Conservation (phyloP, 306 rosid genomes). For the Cicer cuneatum region DNA sequence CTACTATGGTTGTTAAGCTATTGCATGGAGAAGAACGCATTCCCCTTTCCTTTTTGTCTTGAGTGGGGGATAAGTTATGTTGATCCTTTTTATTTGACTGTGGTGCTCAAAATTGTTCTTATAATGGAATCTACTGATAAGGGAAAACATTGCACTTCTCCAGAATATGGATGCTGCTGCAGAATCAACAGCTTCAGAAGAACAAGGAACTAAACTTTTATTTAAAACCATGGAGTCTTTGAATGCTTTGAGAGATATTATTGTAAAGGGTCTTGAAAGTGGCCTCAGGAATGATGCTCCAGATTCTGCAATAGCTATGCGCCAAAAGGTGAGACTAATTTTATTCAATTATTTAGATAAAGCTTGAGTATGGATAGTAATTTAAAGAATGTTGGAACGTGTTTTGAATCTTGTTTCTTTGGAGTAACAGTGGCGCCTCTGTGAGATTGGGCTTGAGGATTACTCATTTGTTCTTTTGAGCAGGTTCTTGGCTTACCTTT, state of each 20-base stretch:
- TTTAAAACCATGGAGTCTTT: slow-evolving; percentile 85
- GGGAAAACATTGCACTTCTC: slow-evolving; percentile 44
- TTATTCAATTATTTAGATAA: slow-evolving; percentile 32
- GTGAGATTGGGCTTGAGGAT: slow-evolving; percentile 98
- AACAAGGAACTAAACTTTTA: slow-evolving; percentile 53
- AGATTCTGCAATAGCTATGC: slow-evolving; percentile 95
- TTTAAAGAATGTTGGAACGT: slow-evolving; percentile 39
- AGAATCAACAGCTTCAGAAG: slow-evolving; percentile 55
- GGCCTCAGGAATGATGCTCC: slow-evolving; percentile 99
- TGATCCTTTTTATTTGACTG: slow-evolving; percentile 29
- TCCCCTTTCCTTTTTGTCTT: background rate
- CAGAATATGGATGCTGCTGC: slow-evolving; percentile 79
- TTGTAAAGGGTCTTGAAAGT: slow-evolving; percentile 87
- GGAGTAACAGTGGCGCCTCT: slow-evolving; percentile 88
- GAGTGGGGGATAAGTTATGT: background rate
- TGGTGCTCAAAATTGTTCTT: slow-evolving; percentile 30
- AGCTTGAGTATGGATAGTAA: slow-evolving; percentile 34
- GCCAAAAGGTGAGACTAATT: slow-evolving; percentile 78
- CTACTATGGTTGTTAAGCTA: slow-evolving; percentile 38
- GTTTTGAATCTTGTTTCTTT: slow-evolving; percentile 44
- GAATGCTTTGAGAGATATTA: slow-evolving; percentile 70
- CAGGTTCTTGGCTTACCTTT: slow-evolving; percentile 62
- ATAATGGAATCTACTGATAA: slow-evolving; percentile 33
- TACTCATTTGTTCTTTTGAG: slow-evolving; percentile 93
- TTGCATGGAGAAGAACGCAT: slow-evolving; percentile 31